Percentiles rank a stretch among this genome's conserved stretches.
Evolutionary conservation across 352 stramenopile species (phyloP).

Genomic region (Pythium pyrilobum): DNA sequence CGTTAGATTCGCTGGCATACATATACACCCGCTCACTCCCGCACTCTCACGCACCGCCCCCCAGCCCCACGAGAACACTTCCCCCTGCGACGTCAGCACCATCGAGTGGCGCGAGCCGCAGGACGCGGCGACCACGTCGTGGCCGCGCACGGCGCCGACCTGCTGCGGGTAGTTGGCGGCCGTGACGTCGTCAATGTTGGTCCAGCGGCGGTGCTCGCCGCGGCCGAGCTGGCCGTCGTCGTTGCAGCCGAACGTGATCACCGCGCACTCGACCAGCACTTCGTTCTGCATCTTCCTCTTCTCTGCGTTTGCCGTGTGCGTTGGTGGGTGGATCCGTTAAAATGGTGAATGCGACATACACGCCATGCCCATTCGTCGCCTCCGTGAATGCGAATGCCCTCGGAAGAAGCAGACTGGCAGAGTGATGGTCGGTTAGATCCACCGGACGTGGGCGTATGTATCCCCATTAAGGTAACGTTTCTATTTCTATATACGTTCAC

Average conservation of each 20-base stretch:
- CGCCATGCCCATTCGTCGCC: too few species aligned
- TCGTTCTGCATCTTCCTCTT: neutral
- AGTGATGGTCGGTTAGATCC: slow-evolving; percentile 11
- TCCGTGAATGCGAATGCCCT: slow-evolving; percentile 6
- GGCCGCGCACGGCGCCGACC: slow-evolving; percentile 35
- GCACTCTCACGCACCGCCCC: slow-evolving; percentile 47
- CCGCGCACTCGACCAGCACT: slow-evolving; percentile 25
- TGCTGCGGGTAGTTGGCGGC: slow-evolving; percentile 71
- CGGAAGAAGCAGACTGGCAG: neutral
- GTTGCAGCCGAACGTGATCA: slow-evolving; percentile 78
- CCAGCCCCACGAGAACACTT: slow-evolving; percentile 77
- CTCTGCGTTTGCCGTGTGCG: neutral
- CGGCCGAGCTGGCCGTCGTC: slow-evolving; percentile 78
- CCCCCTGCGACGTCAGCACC: slow-evolving; percentile 56
- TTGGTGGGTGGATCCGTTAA: neutral
- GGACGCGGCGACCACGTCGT: slow-evolving; percentile 63
- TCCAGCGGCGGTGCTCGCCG: slow-evolving; percentile 47
- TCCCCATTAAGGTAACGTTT: neutral
- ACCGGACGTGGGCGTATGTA: too few species aligned
- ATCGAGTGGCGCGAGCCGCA: slow-evolving; percentile 82
- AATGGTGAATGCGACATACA: slow-evolving; percentile 13
- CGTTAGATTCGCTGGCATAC: neutral
- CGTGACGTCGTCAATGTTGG: slow-evolving; percentile 66
- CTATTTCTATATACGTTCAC: slow-evolving; percentile 9
- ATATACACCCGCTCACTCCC: neutral